A percentile compares a stretch with the other conserved stretches of the same genome.
Conservation (phyloP, 2,329 filamentous ascomycete species). For the Purpureocillium takamizusanense region DNA sequence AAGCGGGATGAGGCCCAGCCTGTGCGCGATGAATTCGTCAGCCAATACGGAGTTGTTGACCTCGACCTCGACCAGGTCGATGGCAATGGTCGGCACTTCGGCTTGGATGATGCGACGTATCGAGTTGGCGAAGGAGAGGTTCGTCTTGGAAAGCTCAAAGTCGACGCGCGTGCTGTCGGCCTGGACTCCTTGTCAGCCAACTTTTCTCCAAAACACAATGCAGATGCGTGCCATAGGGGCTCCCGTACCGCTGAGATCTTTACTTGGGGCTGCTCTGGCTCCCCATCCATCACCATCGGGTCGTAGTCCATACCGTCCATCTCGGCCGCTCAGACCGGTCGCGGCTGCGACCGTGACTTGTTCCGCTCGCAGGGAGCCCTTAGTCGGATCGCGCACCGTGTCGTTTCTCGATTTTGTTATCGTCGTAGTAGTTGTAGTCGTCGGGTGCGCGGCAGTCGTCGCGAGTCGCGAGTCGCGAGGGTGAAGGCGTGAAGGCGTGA, state of each 20-base stretch:
- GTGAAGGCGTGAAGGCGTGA: no score
- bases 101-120: slow-evolving; percentile 84
- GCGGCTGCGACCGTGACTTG: background rate
- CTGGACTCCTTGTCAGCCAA: slow-evolving; percentile 34
- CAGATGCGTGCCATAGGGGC: no score
- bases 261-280: slow-evolving; percentile 46
- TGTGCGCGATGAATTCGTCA: slow-evolving; percentile 92
- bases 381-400: no score
- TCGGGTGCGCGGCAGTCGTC: no score
- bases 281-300: slow-evolving; percentile 49
- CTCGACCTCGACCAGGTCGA: slow-evolving; percentile 89
- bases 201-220: no score
- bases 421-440: no score
- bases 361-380: no score
- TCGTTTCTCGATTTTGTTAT: no score
- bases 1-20: slow-evolving; percentile 82
- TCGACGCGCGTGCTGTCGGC: slow-evolving; percentile 74
- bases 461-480: no score
- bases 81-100: slow-evolving; percentile 89
- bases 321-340: slow-evolving; percentile 7
- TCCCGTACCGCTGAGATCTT: slow-evolving; percentile 49
- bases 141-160: slow-evolving; percentile 83
- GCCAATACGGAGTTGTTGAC: slow-evolving; percentile 91
- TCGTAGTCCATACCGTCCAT: slow-evolving; percentile 50
- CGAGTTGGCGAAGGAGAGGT: slow-evolving; percentile 87